Base-by-base conservation (phyloP, 2,329 filamentous ascomycete genomes). In the Gaeumannomyces sp. region DNA sequence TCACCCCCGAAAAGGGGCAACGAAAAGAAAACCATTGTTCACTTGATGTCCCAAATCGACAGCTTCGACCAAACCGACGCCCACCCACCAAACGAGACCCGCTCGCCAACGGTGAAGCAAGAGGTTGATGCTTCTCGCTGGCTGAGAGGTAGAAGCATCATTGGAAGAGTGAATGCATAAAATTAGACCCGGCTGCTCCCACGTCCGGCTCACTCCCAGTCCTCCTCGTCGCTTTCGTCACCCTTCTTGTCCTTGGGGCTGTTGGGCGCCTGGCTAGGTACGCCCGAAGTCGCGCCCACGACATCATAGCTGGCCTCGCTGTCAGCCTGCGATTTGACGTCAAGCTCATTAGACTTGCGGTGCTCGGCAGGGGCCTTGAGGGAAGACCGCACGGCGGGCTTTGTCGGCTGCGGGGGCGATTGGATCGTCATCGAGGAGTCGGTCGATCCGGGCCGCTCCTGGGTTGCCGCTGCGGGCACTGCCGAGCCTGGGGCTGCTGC, bases 281-380 rank as follows among this genome's bases (percentile, higher is more conserved):
- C 85, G 61, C 90, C 91, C 63, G 90, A 93, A 60, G 87, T 81
- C 7, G 89, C 88, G 10, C 90, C 90, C 60, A 99, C 92, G 45
- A 99, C 84, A 75, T 99, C 95, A 75, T 99, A 99, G 78, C 93
- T 97, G 25, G 92, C 92, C 71, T 99, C 95, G 74, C 94, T 97
- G 72, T 95, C 95, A 10, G 93, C 88, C 70, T 95, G 91, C 31
- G 91, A 96, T 75, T 94, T 93, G 75, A 93, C 90, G 72, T 97
- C 93, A 13, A 63, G 50, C 31, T 63, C 62, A 72, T 96, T 90
- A 31, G 93, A 96, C 72, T 84, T 86, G 61, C 91, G 88, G 25
- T 87, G 80, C 70, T 90, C 86, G 62, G 28, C 56, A 35, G 79
- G 77, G 31, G 88, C 83, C 76, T 92, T 92, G 61, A 86, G 79